Base-by-base conservation (phyloP, 805 yeast species). In the Sugiyamaella floridensis region DNA sequence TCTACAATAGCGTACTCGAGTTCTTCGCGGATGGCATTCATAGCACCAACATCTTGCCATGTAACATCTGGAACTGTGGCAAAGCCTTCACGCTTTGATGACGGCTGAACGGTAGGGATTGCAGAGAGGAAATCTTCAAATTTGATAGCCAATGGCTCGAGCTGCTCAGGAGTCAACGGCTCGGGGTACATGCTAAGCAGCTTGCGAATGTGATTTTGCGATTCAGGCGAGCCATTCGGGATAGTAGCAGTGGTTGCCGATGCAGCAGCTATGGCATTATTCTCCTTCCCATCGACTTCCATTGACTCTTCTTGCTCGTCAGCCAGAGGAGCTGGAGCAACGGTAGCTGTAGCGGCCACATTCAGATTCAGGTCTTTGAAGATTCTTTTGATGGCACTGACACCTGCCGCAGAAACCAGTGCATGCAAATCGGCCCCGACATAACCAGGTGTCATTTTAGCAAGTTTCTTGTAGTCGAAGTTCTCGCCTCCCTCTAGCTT, bases 351-450 rank as follows among this genome's bases (percentile, higher is more conserved):
- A 22, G 43, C 48, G 37, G 28, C 40, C 37, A 22, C 37, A 32
- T 32, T 32, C 37, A 5, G 37, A 14, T 32, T 32, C 12, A 53
- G 43, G 11, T 80, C 74, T 52, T 81, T 80, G 66, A 92, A 92
- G 4, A 93, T 90, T 59, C 99, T 77, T 65, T 92, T 90, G 56
- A 93, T 90, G 1, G 98, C 97, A 57, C 87, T 79, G 16, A 89
- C 86, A 53, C 98, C 98, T 0, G 99, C 96, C 2, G 97, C 97
- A 0, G 97, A 82, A 1, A 88, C 95, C 53, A 93, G 76, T 12
- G 98, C 95, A 63, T 89, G 89, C 59, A 93, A 76, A 73, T 93
- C 99, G 1, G 99, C 99, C 49, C 98, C 99, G 6, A 93, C 99
- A 68, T 82, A 93, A 14, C 99, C 99, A 0, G 99, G 97, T 0